These are phyloP conservation scores for Cicer yamashitae DNA, from an alignment of 306 rosid species.

Conservation along the genomic window DNA sequence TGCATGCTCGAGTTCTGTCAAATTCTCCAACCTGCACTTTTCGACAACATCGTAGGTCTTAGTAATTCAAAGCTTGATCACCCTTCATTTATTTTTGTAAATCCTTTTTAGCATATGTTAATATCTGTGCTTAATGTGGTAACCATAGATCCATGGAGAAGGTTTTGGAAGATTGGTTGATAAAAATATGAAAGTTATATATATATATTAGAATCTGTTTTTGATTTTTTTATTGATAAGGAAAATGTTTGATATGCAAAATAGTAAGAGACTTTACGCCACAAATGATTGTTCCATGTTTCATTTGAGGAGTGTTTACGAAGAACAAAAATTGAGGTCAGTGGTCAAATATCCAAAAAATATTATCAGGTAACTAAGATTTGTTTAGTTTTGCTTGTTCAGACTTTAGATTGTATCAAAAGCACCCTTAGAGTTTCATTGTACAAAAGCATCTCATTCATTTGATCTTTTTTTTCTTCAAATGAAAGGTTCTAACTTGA, in stretches of 20 bases:
- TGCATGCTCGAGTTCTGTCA: constrained; percentile 27
- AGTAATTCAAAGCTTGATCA: constrained; percentile 18
- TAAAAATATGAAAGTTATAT: neutral
- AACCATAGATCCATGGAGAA: neutral
- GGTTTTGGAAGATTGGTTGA: neutral
- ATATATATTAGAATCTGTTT: no score
- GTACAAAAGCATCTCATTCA: no score
- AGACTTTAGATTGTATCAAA: no score
- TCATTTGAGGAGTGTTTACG: neutral
- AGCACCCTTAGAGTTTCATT: no score
- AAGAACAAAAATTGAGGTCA: neutral
- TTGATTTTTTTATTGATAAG: no score
- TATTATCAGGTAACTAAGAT: no score
- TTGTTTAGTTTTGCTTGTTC: no score
- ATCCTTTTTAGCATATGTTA: constrained; percentile 15
- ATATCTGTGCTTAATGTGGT: constrained; percentile 22
- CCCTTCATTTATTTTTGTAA: constrained; percentile 11
- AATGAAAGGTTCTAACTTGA: no score
- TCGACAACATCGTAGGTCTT: constrained; percentile 8
- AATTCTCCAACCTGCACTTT: constrained; percentile 12
- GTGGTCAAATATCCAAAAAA: no score
- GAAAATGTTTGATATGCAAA: neutral
- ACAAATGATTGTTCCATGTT: neutral
- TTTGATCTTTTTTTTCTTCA: no score
- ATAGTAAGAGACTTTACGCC: neutral